Conservation (phyloP, 768 basidiomycete species). For the Lactarius akahatsu region DNA sequence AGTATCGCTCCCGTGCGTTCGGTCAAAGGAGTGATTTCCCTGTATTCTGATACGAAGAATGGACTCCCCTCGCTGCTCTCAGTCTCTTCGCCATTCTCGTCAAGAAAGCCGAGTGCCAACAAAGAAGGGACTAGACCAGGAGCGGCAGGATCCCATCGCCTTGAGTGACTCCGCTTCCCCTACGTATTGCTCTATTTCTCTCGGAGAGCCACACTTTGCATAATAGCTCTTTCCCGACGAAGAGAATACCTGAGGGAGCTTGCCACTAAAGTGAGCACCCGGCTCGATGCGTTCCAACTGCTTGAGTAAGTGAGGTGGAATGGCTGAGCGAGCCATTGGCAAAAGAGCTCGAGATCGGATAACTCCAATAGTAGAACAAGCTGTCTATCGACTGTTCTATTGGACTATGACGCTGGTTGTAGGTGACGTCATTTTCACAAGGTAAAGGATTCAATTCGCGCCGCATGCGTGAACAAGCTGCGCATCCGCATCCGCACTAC, state of each 20-base stretch:
- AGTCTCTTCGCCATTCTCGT: conserved; percentile 31
- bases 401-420: not conserved
- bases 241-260: conserved; percentile 50
- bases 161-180: conserved; percentile 71
- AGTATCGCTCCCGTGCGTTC: conserved; percentile 47
- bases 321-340: conserved; percentile 19
- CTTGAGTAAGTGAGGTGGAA: conserved; percentile 40
- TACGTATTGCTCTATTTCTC: conserved; percentile 60
- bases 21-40: conserved; percentile 51
- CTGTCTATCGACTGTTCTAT: not conserved
- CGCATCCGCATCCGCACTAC: not conserved
- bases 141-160: conserved; percentile 59
- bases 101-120: conserved; percentile 47
- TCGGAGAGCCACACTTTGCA: conserved; percentile 53
- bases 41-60: conserved; percentile 76
- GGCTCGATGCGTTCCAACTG: conserved; percentile 53
- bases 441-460: not conserved
- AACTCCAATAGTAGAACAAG: not conserved
- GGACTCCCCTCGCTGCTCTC: conserved; percentile 44
- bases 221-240: conserved; percentile 61
- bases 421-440: not conserved
- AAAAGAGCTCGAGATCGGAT: conserved; percentile 1
- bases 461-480: too few species aligned
- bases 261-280: conserved; percentile 46
- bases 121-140: conserved; percentile 64